Evolutionary conservation across 352 stramenopile species (phyloP).

Genomic region (Lagenidium giganteum): DNA sequence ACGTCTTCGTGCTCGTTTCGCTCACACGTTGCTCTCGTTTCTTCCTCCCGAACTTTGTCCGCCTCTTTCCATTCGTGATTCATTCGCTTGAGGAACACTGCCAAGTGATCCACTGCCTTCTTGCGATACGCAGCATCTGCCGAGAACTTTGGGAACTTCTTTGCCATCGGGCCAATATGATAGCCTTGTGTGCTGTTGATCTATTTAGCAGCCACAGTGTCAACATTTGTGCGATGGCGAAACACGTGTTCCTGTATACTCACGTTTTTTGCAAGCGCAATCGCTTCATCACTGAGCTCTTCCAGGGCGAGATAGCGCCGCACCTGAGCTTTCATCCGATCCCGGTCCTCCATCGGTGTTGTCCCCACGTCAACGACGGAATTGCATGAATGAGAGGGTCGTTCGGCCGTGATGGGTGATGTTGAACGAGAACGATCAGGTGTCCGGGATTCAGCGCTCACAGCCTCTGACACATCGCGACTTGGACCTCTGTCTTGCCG

Average conservation of each 20-base stretch:
- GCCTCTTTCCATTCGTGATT: slow-evolving; percentile 40
- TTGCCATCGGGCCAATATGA: slow-evolving; percentile 30
- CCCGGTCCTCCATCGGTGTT: no score
- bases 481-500: no score
- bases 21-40: slow-evolving; percentile 25
- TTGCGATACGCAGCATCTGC: slow-evolving; percentile 38
- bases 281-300: slow-evolving; percentile 28
- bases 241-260: no score
- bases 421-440: no score
- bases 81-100: slow-evolving; percentile 37
- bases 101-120: slow-evolving; percentile 27
- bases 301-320: slow-evolving; percentile 40
- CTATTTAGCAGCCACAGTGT: slow-evolving; percentile 5
- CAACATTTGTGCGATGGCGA: neutral
- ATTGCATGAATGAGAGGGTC: no score
- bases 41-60: slow-evolving; percentile 29
- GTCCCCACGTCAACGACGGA: no score
- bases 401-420: no score
- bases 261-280: slow-evolving; percentile 27
- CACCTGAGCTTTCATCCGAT: no score
- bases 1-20: slow-evolving; percentile 31
- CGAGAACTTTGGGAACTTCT: slow-evolving; percentile 27
- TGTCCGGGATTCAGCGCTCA: no score
- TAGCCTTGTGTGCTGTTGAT: slow-evolving; percentile 39
- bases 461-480: no score